Percentiles rank a stretch among this genome's conserved stretches.
Conservation (phyloP, 805 yeast genomes). For the Lachancea meyersii region DNA sequence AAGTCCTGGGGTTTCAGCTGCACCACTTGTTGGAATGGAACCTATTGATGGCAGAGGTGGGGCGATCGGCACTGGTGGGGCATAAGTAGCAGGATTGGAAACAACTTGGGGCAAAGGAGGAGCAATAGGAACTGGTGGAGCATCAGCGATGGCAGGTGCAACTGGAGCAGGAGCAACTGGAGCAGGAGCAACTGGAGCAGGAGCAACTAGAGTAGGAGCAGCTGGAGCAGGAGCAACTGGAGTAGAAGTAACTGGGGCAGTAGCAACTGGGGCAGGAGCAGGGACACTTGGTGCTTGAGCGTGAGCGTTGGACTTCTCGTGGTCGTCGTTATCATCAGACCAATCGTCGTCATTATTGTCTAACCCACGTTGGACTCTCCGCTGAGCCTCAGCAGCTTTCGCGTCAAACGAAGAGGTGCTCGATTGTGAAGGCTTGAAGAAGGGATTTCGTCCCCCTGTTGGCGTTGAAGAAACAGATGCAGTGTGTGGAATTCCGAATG, state of each 20-base stretch:
- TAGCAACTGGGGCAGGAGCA: constrained; percentile 18
- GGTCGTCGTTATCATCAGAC: constrained; percentile 32
- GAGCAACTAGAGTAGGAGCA: constrained; percentile 7
- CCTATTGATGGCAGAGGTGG: not conserved
- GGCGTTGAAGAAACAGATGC: constrained; percentile 11
- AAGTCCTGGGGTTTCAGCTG: too few relatives aligned
- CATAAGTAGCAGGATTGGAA: not conserved
- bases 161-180: constrained; percentile 3
- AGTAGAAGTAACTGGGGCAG: constrained; percentile 11
- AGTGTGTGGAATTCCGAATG: constrained; percentile 39
- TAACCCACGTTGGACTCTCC: constrained; percentile 59
- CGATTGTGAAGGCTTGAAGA: constrained; percentile 44
- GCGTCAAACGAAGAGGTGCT: constrained; percentile 41
- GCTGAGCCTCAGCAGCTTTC: constrained; percentile 58
- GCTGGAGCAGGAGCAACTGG: constrained; percentile 23
- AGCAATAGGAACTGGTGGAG: constrained; percentile 36
- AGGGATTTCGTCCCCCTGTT: constrained; percentile 41
- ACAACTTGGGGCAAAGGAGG: constrained; percentile 36
- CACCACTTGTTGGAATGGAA: too few relatives aligned
- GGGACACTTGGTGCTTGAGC: too few relatives aligned
- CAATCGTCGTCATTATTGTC: constrained; percentile 34
- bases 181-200: constrained; percentile 17
- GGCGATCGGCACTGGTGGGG: not conserved
- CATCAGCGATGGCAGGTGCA: constrained; percentile 17
- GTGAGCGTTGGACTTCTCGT: not conserved